These are phyloP conservation scores for Yamadazyma spencermartinsiae DNA, from an alignment of 1,139 yeast genomes.

Conservation along the genomic window DNA sequence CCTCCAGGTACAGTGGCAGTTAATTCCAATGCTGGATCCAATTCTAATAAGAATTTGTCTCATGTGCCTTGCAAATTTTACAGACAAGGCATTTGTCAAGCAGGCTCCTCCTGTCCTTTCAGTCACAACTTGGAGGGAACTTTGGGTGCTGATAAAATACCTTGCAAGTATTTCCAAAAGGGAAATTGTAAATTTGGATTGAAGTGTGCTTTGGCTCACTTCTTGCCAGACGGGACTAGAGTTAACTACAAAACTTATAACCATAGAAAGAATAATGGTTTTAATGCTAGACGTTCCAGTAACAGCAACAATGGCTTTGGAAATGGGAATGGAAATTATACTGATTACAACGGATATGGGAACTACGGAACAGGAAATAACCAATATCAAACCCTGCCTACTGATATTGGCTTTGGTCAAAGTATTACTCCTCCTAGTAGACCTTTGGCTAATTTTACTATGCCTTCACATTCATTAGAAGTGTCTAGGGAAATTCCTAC, in stretches of 20 bases:
- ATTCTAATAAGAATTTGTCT: slow-evolving; percentile 51
- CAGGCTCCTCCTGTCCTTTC: slow-evolving; percentile 89
- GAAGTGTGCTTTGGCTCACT: slow-evolving; percentile 91
- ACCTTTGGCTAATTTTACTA: slow-evolving; percentile 6
- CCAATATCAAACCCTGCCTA: slow-evolving; percentile 3
- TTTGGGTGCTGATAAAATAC: slow-evolving; percentile 61
- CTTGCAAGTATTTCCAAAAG: slow-evolving; percentile 91
- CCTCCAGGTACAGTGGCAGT: slow-evolving; percentile 36
- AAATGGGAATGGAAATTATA: not conserved
- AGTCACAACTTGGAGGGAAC: slow-evolving; percentile 72
- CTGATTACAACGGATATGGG: not conserved
- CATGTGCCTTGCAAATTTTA: slow-evolving; percentile 97
- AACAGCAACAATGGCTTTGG: not conserved
- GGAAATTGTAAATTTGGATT: slow-evolving; percentile 94
- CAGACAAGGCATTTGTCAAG: slow-evolving; percentile 90
- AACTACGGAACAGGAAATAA: not conserved
- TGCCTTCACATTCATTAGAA: not conserved
- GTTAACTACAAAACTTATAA: slow-evolving; percentile 51
- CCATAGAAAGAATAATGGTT: slow-evolving; percentile 4
- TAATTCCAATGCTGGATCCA: slow-evolving; percentile 12
- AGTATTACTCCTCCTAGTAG: slow-evolving; percentile 5
- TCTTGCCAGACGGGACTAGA: slow-evolving; percentile 84
- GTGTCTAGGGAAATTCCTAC: not conserved
- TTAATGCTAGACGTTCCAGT: not conserved
- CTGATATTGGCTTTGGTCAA: slow-evolving; percentile 7